phyloP scores from a whole-genome alignment of 2,329 filamentous ascomycete species.

The Rhynchosporium graminicola region DNA sequence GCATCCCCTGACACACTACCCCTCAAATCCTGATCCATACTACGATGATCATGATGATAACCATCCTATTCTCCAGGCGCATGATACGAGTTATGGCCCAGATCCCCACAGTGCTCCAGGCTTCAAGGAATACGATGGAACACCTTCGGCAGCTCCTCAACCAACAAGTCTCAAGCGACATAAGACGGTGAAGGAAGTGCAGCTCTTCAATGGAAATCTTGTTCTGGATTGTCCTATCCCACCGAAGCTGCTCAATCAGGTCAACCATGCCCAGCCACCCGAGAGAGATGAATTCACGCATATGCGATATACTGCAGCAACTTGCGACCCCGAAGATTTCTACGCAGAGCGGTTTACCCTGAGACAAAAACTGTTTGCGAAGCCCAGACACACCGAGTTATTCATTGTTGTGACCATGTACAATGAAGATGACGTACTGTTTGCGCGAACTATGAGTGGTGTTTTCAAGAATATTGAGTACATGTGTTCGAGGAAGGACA shows the following conservation, averaged over 20 bases:
- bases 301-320: slow-evolving; percentile 92
- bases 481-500: slow-evolving; percentile 91
- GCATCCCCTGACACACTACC: slow-evolving; percentile 34
- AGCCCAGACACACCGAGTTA: slow-evolving; percentile 87
- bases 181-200: slow-evolving; percentile 99
- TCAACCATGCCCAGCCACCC: slow-evolving; percentile 49
- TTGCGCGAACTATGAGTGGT: slow-evolving; percentile 92
- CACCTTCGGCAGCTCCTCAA: slow-evolving; percentile 54
- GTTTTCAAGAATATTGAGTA: slow-evolving; percentile 99
- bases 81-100: slow-evolving; percentile 53
- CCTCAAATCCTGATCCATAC: slow-evolving; percentile 29
- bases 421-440: slow-evolving; percentile 96
- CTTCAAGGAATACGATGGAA: slow-evolving; percentile 47
- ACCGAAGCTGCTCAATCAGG: slow-evolving; percentile 71
- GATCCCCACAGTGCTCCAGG: slow-evolving; percentile 52
- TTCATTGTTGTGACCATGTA: slow-evolving; percentile 99
- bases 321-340: slow-evolving; percentile 88
- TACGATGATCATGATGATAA: slow-evolving; percentile 67
- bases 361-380: slow-evolving; percentile 88
- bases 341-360: slow-evolving; percentile 88
- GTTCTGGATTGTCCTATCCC: slow-evolving; percentile 96
- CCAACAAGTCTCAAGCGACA: slow-evolving; percentile 72
- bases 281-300: slow-evolving; percentile 88
- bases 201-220: slow-evolving; percentile 93
- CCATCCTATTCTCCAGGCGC: slow-evolving; percentile 70